Evolutionary conservation across 495 filamentous ascomycete species (phyloP).

Genomic region (Cetradonia linearis): DNA sequence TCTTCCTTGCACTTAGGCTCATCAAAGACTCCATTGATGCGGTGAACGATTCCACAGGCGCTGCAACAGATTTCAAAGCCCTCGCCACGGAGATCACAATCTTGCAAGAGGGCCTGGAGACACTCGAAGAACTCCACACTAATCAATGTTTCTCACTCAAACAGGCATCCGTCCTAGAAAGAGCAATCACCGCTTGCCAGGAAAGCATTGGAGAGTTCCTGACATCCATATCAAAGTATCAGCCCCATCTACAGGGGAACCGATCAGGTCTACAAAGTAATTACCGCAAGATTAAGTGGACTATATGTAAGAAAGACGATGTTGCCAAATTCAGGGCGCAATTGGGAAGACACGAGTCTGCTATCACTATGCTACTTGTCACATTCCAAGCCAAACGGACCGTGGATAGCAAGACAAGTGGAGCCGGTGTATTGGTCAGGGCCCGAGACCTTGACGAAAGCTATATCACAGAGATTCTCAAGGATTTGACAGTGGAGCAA

Average conservation of each 20-base stretch:
- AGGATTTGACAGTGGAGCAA: slow-evolving; percentile 21
- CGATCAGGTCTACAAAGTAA: slow-evolving; percentile 15
- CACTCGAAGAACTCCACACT: slow-evolving; percentile 24
- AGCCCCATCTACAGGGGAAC: slow-evolving; percentile 19
- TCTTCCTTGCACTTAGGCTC: slow-evolving; percentile 27
- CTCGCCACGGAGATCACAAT: slow-evolving; percentile 26
- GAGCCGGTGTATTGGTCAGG: background rate
- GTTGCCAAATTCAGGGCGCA: slow-evolving; percentile 27
- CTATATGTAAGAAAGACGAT: slow-evolving; percentile 27
- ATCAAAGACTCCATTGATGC: slow-evolving; percentile 31
- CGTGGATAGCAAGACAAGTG: background rate
- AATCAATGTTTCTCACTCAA: slow-evolving; percentile 11
- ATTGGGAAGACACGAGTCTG: slow-evolving; percentile 25
- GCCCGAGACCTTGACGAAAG: slow-evolving; percentile 4
- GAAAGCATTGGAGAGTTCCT: slow-evolving; percentile 23
- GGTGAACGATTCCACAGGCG: slow-evolving; percentile 27
- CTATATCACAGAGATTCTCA: slow-evolving; percentile 11
- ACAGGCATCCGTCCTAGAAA: slow-evolving; percentile 18
- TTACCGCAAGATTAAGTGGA: slow-evolving; percentile 29
- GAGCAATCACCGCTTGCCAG: slow-evolving; percentile 19
- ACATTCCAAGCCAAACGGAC: slow-evolving; percentile 23
- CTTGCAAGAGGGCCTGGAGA: slow-evolving; percentile 27
- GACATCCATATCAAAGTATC: slow-evolving; percentile 22
- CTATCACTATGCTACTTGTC: slow-evolving; percentile 30
- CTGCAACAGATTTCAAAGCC: slow-evolving; percentile 25